phyloP scores from a whole-genome alignment of 176 grass and related monocot genomes.

The Oryza officinalis region DNA sequence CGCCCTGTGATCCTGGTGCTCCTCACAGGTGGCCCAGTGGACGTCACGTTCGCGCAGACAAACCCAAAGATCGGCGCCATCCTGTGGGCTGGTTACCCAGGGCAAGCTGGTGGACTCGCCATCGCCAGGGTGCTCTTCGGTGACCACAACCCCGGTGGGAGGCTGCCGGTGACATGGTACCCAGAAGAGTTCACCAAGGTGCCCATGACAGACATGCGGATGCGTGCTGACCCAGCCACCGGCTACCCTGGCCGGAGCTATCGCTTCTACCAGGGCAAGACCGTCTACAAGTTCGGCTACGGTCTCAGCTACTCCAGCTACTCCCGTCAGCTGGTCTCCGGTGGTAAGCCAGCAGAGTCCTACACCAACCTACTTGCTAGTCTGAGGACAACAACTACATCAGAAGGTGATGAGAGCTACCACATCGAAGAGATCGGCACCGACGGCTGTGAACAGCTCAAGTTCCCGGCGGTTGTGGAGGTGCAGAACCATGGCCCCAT shows the following conservation, averaged over 20 bases:
- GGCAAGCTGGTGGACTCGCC: slow-evolving; percentile 63
- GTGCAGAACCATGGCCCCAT: too few relatives aligned
- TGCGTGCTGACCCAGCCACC: slow-evolving; percentile 54
- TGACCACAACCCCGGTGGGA: slow-evolving; percentile 69
- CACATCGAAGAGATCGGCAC: too few relatives aligned
- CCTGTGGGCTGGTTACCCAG: slow-evolving; percentile 80
- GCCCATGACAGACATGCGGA: slow-evolving; percentile 80
- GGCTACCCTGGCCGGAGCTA: slow-evolving; percentile 78
- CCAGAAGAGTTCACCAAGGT: slow-evolving; percentile 59
- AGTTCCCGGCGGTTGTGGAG: too few relatives aligned
- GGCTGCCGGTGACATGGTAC: slow-evolving; percentile 85
- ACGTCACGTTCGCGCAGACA: slow-evolving; percentile 55
- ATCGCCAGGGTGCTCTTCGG: slow-evolving; percentile 75
- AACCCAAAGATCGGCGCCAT: slow-evolving; percentile 61
- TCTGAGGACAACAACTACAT: too few relatives aligned
- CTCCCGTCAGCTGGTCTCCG: slow-evolving; percentile 29
- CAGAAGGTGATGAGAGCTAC: too few relatives aligned
- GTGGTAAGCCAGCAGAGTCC: too few relatives aligned
- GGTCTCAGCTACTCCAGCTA: slow-evolving; percentile 85
- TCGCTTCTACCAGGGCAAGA: slow-evolving; percentile 68
- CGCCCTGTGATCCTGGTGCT: slow-evolving; percentile 65
- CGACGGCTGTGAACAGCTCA: too few relatives aligned
- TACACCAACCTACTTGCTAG: too few relatives aligned
- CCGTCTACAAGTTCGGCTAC: slow-evolving; percentile 72
- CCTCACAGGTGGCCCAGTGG: slow-evolving; percentile 76